Evolutionary conservation across 2,329 filamentous ascomycete species (phyloP), one percentile per base, ranked within the genome.

Genomic region (Venturia effusa): DNA sequence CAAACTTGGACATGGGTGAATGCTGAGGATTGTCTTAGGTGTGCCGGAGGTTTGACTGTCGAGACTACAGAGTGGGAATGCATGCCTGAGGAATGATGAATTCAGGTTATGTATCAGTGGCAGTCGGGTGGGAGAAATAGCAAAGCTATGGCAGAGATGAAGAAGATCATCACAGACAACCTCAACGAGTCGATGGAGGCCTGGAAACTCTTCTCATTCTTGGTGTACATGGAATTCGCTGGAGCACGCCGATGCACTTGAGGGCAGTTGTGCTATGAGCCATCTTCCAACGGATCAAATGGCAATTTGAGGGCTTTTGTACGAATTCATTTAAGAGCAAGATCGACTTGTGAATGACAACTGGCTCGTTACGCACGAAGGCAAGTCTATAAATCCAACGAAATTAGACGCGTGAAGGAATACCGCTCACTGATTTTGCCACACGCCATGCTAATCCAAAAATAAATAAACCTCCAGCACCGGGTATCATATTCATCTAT

Each of bases 1-100:
- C 19, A 3, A 64, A 55, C 65, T 67, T 61, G 61, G 61, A 19
- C 37, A 64, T 64, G 51, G 59, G 54, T 59, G 63, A 61, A 19
- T 61, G 63, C 30, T 59, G 59, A 63, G 45, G 66, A 51, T 60
- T 67, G 64, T 66, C 65, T 67, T 68, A 82, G 78, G 68, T 81
- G 83, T 71, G 79, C 78, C 32, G 76, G 79, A 68, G 82, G 82
- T 24, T 71, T 85, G 68, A 83, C 79, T 59, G 81, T 86, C 17
- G 84, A 87, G 72, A 87, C 84, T 40, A 87, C 84, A 41, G 77
- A 78, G 60, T 85, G 82, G 83, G 84, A 86, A 70, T 77, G 71
- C 30, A 24, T 41, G 30, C 30, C 51, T n/a, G 17, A 22, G 17
- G 51, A 34, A n/a, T 34, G 8, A 34, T 51, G 45, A 22, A 27